These are phyloP conservation scores for Xylaria bambusicola DNA, from an alignment of 495 filamentous ascomycete genomes.

Conservation along the genomic window DNA sequence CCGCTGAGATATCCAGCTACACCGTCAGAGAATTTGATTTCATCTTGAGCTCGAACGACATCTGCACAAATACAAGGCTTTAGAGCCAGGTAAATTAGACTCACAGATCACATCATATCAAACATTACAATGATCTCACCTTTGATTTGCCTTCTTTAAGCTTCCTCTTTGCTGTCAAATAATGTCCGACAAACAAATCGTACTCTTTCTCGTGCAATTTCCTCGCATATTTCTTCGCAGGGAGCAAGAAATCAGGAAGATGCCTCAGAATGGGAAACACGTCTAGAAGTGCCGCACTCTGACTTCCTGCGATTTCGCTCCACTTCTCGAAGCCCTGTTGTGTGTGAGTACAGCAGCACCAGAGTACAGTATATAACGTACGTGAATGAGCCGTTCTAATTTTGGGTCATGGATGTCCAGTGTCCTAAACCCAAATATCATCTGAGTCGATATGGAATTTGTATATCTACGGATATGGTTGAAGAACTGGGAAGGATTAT, in stretches of 20 bases:
- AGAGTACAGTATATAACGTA: neutral
- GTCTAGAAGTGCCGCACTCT: conserved; percentile 41
- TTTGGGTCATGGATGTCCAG: conserved; percentile 51
- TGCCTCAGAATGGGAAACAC: conserved; percentile 44
- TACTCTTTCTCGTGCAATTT: conserved; percentile 33
- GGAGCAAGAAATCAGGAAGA: conserved; percentile 46
- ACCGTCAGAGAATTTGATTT: conserved; percentile 23
- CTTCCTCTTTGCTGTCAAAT: conserved; percentile 39
- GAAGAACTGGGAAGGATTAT: conserved; percentile 21
- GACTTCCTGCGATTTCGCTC: conserved; percentile 46
- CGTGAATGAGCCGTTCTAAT: conserved; percentile 54
- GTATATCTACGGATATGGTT: conserved; percentile 49
- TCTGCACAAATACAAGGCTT: conserved; percentile 22
- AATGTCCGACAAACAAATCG: conserved; percentile 41
- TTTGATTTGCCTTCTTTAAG: conserved; percentile 35
- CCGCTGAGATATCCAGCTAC: conserved; percentile 32
- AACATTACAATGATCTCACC: conserved; percentile 11
- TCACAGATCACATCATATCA: no score
- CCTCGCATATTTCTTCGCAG: conserved; percentile 30
- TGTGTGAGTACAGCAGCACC: neutral
- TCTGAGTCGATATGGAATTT: conserved; percentile 56
- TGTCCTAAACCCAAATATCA: conserved; percentile 58
- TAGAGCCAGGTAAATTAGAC: no score
- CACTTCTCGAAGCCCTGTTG: conserved; percentile 49
- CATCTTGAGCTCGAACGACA: conserved; percentile 24